A percentile compares a stretch with the other conserved stretches of the same genome.
phyloP scores from a whole-genome alignment of 345 rosid genomes.

The Lenwebbia sp. region DNA sequence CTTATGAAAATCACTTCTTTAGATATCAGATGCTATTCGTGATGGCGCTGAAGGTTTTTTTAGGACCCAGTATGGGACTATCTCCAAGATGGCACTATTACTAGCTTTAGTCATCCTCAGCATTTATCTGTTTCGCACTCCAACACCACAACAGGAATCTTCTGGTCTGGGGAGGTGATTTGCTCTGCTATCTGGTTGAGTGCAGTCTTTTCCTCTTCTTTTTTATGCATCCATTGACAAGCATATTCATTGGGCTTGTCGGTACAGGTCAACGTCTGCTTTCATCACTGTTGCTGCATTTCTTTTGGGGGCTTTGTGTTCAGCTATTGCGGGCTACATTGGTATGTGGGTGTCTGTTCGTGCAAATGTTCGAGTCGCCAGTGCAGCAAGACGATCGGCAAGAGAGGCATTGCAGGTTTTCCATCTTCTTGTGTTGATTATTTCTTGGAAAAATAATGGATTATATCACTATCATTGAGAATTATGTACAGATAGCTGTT shows the following conservation, averaged over 20 bases:
- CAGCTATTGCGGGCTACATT: constrained; percentile 92
- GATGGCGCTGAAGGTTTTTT: constrained; percentile 99
- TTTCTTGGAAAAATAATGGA: constrained; percentile 6
- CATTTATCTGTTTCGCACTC: constrained; percentile 78
- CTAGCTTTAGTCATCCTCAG: constrained; percentile 77
- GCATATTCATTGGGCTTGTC: constrained; percentile 13
- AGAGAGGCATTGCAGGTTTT: constrained; percentile 99
- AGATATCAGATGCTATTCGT: constrained; percentile 99
- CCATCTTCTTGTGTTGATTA: not conserved
- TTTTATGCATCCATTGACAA: not conserved
- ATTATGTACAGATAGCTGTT: constrained; percentile 59
- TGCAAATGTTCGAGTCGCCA: constrained; percentile 97
- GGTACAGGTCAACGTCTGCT: constrained; percentile 68
- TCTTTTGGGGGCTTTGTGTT: constrained; percentile 91
- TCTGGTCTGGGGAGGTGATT: constrained; percentile 91
- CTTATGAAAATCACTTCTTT: constrained; percentile 18
- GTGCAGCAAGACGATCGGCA: constrained; percentile 98
- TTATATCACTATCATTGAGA: constrained; percentile 12
- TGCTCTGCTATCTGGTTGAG: not conserved
- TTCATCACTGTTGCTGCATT: constrained; percentile 89
- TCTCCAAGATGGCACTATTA: constrained; percentile 92
- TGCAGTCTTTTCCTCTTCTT: not conserved
- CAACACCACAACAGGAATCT: constrained; percentile 94
- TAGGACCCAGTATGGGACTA: constrained; percentile 94
- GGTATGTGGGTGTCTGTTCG: constrained; percentile 99